Evolutionary conservation across 2,329 filamentous ascomycete genomes (phyloP), one percentile per base, ranked within the genome.

Genomic region (Arthrinium puccinioides): DNA sequence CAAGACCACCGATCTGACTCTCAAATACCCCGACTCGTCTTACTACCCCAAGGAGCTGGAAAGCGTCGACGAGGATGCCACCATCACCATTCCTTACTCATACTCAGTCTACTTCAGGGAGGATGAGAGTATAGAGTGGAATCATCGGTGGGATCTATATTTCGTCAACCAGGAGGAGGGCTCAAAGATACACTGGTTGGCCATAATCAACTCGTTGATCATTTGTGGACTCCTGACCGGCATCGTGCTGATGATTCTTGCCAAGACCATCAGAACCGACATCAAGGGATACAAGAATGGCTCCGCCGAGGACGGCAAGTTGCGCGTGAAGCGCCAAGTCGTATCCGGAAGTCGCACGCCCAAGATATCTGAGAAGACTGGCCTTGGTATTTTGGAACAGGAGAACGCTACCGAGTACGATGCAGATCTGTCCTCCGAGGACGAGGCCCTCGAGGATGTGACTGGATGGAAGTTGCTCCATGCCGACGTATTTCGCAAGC

Each of bases 71-170:
- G 80, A 84, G 41, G 74, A 73, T 19, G 75, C 76, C 11, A 85
- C 69, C 2, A 59, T 92, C 34, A 79, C 72, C 3, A 82, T 94
- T 36, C 86, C 87, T 0, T 94, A 89, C 60, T 85, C 86, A 0
- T 95, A 94, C 62, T 90, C 87, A 4, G 83, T 94, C 11, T 94
- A 92, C 61, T 95, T 88, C 64, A 80, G 86, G 36, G 84, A 94
- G 56, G 86, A 94, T 44, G 75, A 82, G 28, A 76, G 72, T 15
- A 68, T 94, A 35, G 86, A 92, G 45, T 95, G 88, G 88, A 69
- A 72, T 39, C 86, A 82, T 49, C 76, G 87, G 38, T 95, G 88
- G 87, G 85, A 94, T 52, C 66, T 90, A 38, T 94, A 94, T 60
- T 94, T 94, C 62, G 84, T 84, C 42, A 88, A 90, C 57, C 85